phyloP scores from a whole-genome alignment of 2,329 filamentous ascomycete genomes.

The Trichoderma asperellum region DNA sequence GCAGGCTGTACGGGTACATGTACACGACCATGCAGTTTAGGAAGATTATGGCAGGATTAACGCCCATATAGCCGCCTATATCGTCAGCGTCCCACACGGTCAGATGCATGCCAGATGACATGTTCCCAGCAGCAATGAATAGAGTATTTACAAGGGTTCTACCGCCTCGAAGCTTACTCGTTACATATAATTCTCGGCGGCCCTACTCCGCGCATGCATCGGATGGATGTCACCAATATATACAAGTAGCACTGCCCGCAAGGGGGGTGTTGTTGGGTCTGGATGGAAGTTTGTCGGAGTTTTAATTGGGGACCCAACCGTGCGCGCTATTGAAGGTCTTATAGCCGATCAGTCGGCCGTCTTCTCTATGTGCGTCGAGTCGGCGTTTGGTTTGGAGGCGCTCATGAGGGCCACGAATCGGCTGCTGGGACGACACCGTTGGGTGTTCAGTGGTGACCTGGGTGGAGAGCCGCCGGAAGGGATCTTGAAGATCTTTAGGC shows the following conservation, averaged over 20 bases:
- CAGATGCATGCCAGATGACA: not conserved
- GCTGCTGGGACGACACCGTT: not conserved
- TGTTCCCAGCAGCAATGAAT: not conserved
- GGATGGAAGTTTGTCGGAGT: constrained; percentile 14
- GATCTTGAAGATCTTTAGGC: constrained; percentile 24
- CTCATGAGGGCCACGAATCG: constrained; percentile 3
- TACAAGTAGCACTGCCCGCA: not conserved
- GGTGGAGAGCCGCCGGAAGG: constrained; percentile 21
- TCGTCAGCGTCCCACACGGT: not conserved
- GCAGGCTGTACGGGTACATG: too few species aligned
- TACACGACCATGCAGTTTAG: not conserved
- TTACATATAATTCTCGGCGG: not conserved
- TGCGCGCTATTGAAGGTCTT: not conserved
- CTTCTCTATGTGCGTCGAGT: not conserved
- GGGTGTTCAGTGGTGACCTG: not conserved
- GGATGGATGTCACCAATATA: constrained; percentile 15
- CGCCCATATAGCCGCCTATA: not conserved
- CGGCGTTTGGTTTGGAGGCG: not conserved
- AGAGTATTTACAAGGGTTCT: not conserved
- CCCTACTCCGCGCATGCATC: constrained; percentile 13
- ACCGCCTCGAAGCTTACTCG: not conserved
- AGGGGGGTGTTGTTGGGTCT: not conserved
- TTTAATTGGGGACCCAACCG: constrained; percentile 1
- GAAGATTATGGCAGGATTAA: not conserved
- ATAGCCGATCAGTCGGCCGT: constrained; percentile 19